Evolutionary conservation across 140 eudicot species (phyloP).

Genomic region (Ambrosia hybrid): DNA sequence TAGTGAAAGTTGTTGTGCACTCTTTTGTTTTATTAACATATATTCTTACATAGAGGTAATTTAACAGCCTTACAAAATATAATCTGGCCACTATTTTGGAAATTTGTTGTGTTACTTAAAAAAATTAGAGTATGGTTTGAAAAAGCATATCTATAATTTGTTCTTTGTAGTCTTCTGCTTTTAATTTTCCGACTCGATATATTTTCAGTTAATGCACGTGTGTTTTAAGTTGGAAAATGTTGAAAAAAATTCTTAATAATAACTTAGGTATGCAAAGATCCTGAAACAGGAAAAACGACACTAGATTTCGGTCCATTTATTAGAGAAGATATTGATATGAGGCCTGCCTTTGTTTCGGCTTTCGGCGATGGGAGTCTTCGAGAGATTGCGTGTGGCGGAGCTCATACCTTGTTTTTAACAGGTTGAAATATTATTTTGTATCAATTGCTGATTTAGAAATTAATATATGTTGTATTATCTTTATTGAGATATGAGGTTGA

Average conservation of each 20-base stretch:
- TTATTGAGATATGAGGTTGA: neutral
- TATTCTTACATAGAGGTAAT: neutral
- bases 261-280: no score
- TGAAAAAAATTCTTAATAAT: no score
- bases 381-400: conserved; percentile 91
- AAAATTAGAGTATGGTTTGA: neutral
- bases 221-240: no score
- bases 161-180: neutral
- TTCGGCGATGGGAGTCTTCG: conserved; percentile 51
- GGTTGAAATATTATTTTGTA: conserved; percentile 28
- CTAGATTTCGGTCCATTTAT: no score
- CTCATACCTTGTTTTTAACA: conserved; percentile 88
- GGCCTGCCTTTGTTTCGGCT: conserved; percentile 58
- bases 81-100: neutral
- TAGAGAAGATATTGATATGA: conserved; percentile 16
- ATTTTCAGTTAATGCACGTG: no score
- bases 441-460: no score
- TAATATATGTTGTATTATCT: no score
- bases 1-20: neutral
- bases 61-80: neutral
- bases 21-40: conserved; percentile 4
- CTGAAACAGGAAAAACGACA: no score
- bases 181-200: no score
- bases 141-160: neutral
- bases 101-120: neutral